A percentile compares a stretch with the other conserved stretches of the same genome.
Evolutionary conservation across 2,329 filamentous ascomycete genomes (phyloP).

Genomic region (Monilinia aucupariae): DNA sequence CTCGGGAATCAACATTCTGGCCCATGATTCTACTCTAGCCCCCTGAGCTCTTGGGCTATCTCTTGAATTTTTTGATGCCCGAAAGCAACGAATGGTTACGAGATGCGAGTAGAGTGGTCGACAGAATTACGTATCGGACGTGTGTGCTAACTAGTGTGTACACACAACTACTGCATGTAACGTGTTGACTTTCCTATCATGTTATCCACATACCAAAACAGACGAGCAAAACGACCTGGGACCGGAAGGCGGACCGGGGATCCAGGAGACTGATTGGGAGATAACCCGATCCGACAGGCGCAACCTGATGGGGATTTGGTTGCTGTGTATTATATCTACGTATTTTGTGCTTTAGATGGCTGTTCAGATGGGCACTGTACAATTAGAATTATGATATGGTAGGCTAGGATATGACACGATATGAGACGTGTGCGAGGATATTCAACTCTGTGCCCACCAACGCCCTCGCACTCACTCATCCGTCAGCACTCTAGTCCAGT

Average conservation of each 20-base stretch:
- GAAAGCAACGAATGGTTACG: neutral
- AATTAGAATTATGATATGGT: neutral
- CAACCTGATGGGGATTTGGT: neutral
- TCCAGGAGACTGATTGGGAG: neutral
- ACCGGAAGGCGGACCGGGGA: neutral
- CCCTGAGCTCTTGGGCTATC: too few relatives aligned
- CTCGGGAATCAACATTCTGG: neutral
- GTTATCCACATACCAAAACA: neutral
- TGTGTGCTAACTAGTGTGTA: neutral
- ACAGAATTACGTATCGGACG: neutral
- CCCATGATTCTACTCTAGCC: too few relatives aligned
- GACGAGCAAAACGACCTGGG: neutral
- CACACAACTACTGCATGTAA: neutral
- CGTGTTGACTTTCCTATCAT: neutral
- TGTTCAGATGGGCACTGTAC: neutral
- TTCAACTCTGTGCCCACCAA: neutral
- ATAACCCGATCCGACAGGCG: neutral
- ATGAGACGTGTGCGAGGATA: neutral
- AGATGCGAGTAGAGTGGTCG: neutral
- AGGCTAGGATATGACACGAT: neutral
- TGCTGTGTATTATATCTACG: neutral
- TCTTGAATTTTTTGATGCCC: neutral
- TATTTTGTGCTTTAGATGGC: neutral
- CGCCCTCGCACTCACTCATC: conserved; percentile 23
- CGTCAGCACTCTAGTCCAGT: conserved; percentile 66